Percentiles rank a stretch among this genome's conserved stretches.
Evolutionary conservation across 768 basidiomycete species (phyloP).

Genomic region (Suillus plorans): DNA sequence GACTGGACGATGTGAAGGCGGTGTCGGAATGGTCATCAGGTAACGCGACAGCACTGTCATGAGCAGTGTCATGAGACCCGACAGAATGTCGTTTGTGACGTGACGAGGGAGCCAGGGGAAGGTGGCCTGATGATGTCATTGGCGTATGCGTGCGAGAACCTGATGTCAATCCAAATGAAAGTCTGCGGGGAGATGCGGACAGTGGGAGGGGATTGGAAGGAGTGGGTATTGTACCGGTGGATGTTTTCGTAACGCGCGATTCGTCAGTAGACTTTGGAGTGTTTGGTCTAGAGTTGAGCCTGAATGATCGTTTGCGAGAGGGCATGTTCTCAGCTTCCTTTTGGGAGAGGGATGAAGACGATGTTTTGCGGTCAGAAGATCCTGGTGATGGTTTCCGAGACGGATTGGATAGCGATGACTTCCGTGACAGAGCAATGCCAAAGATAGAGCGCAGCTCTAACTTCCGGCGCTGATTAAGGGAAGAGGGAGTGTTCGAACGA

Average conservation of each 20-base stretch:
- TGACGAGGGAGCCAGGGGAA: constrained; percentile 26
- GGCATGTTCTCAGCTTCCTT: constrained; percentile 14
- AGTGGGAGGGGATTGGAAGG: constrained; percentile 31
- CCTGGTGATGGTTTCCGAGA: constrained; percentile 17
- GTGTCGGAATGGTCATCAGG: constrained; percentile 21
- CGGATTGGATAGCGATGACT: constrained; percentile 22
- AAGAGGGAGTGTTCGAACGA: constrained; percentile 31
- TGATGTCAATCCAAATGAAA: constrained; percentile 30
- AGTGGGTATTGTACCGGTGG: constrained; percentile 23
- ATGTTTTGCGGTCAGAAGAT: constrained; percentile 21
- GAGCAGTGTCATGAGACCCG: constrained; percentile 30
- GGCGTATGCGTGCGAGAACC: constrained; percentile 28
- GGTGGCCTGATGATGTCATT: constrained; percentile 26
- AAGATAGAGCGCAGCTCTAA: constrained; percentile 23
- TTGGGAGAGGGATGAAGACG: constrained; percentile 24
- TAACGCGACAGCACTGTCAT: constrained; percentile 34
- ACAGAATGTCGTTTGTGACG: constrained; percentile 27
- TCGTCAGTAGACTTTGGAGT: constrained; percentile 30
- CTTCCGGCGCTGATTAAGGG: constrained; percentile 20
- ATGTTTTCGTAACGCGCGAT: constrained; percentile 16
- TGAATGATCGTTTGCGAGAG: constrained; percentile 32
- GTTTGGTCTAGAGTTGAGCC: constrained; percentile 27
- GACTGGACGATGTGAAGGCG: background rate
- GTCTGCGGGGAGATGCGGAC: constrained; percentile 33
- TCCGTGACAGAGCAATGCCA: constrained; percentile 29